Conservation (phyloP, 495 filamentous ascomycete genomes). For the Neurospora cerealis region DNA sequence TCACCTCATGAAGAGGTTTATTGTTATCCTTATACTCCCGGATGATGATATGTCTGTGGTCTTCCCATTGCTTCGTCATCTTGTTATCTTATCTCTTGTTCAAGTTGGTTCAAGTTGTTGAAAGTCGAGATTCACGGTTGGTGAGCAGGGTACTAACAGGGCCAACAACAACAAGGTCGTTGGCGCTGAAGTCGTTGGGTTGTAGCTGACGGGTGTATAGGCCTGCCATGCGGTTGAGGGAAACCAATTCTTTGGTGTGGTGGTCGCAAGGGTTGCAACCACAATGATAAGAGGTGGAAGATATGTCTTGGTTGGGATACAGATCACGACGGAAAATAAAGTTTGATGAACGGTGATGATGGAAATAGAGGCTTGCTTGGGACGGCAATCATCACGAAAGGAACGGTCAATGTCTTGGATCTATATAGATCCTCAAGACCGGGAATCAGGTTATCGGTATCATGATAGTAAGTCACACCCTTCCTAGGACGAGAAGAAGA, state of each 20-base stretch:
- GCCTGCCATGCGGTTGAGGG: background rate
- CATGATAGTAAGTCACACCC: background rate
- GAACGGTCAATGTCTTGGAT: background rate
- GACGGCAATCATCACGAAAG: background rate
- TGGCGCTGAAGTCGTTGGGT: background rate
- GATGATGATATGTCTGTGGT: conserved; percentile 27
- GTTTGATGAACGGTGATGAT: background rate
- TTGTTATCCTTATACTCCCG: conserved; percentile 31
- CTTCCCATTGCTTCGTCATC: conserved; percentile 38
- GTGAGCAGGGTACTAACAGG: background rate
- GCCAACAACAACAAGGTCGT: background rate
- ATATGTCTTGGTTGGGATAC: background rate
- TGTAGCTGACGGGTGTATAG: background rate
- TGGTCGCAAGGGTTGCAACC: background rate
- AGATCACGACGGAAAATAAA: background rate
- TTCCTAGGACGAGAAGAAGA: background rate
- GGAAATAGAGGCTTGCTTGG: background rate
- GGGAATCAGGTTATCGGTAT: background rate
- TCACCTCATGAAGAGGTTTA: conserved; percentile 31
- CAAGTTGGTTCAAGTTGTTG: background rate
- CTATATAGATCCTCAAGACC: background rate
- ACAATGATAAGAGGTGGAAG: background rate
- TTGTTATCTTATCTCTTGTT: background rate
- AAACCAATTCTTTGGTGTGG: background rate
- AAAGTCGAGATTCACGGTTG: background rate